Evolutionary conservation across 805 yeast genomes (phyloP).

Genomic region (Torulaspora delbrueckii): DNA sequence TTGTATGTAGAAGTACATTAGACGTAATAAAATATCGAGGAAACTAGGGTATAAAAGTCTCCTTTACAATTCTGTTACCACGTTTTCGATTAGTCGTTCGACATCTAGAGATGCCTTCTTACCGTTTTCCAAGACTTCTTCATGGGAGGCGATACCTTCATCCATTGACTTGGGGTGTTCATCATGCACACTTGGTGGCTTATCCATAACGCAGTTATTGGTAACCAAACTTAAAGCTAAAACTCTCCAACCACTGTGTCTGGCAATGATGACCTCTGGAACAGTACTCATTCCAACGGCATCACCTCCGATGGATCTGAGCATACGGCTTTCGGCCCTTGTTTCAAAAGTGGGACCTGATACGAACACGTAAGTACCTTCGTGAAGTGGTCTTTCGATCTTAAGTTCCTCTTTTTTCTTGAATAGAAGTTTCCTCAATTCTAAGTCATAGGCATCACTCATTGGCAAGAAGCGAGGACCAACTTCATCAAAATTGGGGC

Average conservation of each 20-base stretch:
- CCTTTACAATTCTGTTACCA: constrained; percentile 41
- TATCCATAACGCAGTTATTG: constrained; percentile 67
- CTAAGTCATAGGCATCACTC: constrained; percentile 83
- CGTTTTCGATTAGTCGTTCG: constrained; percentile 58
- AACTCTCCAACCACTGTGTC: constrained; percentile 79
- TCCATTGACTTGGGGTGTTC: constrained; percentile 49
- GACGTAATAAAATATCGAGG: constrained; percentile 1
- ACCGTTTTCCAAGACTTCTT: constrained; percentile 85
- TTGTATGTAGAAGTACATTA: constrained; percentile 8
- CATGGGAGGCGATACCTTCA: constrained; percentile 82
- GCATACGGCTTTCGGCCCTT: constrained; percentile 82
- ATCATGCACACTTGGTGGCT: constrained; percentile 63
- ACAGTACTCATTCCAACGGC: constrained; percentile 98
- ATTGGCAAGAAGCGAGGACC: constrained; percentile 88
- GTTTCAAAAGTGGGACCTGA: constrained; percentile 94
- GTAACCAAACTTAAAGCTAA: constrained; percentile 84
- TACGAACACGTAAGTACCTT: constrained; percentile 80
- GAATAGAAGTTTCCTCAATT: constrained; percentile 59
- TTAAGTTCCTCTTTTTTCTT: constrained; percentile 47
- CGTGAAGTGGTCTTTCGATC: constrained; percentile 59
- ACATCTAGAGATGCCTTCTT: constrained; percentile 77
- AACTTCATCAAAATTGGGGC: constrained; percentile 70
- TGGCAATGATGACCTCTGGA: constrained; percentile 89
- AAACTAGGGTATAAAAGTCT: not conserved
- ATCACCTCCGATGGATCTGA: constrained; percentile 74